A percentile compares a stretch with the other conserved stretches of the same genome.
Evolutionary conservation across 768 basidiomycete genomes (phyloP).

Genomic region (Wakefieldia striispora): DNA sequence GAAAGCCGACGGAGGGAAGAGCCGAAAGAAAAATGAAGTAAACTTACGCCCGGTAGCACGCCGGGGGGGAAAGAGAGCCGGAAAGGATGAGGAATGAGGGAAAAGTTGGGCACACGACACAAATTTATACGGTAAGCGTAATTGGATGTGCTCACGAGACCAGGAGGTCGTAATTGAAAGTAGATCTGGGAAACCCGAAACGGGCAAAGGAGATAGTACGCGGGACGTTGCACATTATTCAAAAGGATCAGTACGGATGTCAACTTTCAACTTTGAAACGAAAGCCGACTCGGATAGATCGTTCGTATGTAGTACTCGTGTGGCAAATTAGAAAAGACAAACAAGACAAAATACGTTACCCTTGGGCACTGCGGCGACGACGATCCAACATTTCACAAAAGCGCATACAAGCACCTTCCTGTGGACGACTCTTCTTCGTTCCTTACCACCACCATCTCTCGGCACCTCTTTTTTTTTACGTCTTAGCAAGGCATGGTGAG

Average conservation of each 20-base stretch:
- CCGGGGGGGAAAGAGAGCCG: neutral
- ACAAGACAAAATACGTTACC: conserved; percentile 33
- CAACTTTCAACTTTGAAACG: too few species aligned
- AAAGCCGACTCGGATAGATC: too few species aligned
- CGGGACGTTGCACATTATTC: neutral
- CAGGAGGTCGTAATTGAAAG: conserved; percentile 14
- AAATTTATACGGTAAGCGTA: conserved; percentile 19
- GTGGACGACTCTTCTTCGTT: conserved; percentile 1
- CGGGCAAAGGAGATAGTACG: conserved; percentile 14
- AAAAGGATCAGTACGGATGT: conserved; percentile 4
- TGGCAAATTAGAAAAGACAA: conserved; percentile 23
- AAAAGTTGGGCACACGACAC: conserved; percentile 26
- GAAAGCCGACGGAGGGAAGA: too few species aligned
- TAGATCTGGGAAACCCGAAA: conserved; percentile 1
- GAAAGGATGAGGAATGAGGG: neutral
- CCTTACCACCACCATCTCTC: conserved; percentile 1
- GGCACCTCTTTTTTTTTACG: conserved; percentile 23
- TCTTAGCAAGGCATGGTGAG: conserved; percentile 33
- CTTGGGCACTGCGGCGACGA: conserved; percentile 8
- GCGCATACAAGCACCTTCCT: conserved; percentile 18
- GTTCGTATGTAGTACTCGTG: too few species aligned
- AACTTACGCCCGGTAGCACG: conserved; percentile 1
- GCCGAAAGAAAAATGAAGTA: too few species aligned
- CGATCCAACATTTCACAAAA: conserved; percentile 2
- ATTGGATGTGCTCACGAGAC: conserved; percentile 4